Percentiles rank a stretch among this genome's conserved stretches.
phyloP scores from a whole-genome alignment of 2,329 filamentous ascomycete species.

The Purpureocillium takamizusanense region DNA sequence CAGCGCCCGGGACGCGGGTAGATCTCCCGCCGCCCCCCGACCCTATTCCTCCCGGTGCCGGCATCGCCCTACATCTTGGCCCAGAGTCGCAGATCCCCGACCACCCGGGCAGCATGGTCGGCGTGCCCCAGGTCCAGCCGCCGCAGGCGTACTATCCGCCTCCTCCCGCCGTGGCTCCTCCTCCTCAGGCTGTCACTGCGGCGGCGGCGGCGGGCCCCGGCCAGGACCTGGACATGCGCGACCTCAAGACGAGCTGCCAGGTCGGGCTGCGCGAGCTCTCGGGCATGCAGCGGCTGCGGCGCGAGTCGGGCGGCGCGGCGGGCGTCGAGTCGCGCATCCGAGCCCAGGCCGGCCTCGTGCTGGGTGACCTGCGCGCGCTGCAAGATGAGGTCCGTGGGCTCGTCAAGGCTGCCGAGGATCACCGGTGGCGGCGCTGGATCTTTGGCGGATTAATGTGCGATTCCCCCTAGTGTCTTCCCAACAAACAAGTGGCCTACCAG shows the following conservation, averaged over 20 bases:
- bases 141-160: conserved; percentile 8
- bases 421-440: conserved; percentile 44
- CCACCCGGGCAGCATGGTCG: conserved; percentile 10
- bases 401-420: conserved; percentile 33
- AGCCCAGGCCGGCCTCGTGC: conserved; percentile 29
- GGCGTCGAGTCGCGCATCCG: conserved; percentile 34
- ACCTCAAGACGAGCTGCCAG: conserved; percentile 23
- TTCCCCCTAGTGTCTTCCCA: too few relatives aligned
- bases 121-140: conserved; percentile 6
- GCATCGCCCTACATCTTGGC: conserved; percentile 10
- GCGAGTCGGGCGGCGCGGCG: conserved; percentile 16
- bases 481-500: too few relatives aligned
- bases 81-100: conserved; percentile 12
- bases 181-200: too few relatives aligned
- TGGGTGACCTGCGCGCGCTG: conserved; percentile 34
- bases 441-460: conserved; percentile 42
- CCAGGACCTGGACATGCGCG: conserved; percentile 13
- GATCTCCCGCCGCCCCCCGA: conserved; percentile 11
- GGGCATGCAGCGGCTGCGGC: conserved; percentile 20
- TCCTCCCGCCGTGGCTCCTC: too few relatives aligned
- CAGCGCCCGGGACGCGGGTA: too few relatives aligned
- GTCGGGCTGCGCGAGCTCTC: conserved; percentile 26
- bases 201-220: conserved; percentile 12
- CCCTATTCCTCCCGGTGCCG: conserved; percentile 6
- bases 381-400: conserved; percentile 33